These are phyloP conservation scores for Paracorniculantispora psalliotae DNA, from an alignment of 2,329 filamentous ascomycete genomes.

Conservation along the genomic window DNA sequence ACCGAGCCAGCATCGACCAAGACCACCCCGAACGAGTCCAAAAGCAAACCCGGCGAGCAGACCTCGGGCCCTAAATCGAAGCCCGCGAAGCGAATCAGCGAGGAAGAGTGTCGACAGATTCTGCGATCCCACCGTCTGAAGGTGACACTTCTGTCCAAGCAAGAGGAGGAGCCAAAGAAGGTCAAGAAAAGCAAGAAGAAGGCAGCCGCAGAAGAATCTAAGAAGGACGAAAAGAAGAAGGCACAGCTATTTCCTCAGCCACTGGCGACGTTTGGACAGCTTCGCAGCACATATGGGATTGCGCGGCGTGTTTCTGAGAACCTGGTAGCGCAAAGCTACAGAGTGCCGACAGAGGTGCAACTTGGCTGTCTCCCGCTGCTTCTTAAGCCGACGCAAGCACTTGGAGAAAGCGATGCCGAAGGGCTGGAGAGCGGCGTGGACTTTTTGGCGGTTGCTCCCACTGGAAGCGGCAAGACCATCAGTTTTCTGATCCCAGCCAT, in stretches of 20 bases:
- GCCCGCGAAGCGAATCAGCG: slow-evolving; percentile 43
- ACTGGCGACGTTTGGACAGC: slow-evolving; percentile 68
- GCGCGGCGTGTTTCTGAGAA: slow-evolving; percentile 72
- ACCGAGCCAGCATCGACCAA: slow-evolving; percentile 22
- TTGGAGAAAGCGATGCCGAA: slow-evolving; percentile 31
- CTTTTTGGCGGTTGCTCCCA: slow-evolving; percentile 85
- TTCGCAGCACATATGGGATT: slow-evolving; percentile 68
- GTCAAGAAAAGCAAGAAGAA: slow-evolving; percentile 47
- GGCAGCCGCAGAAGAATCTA: slow-evolving; percentile 40
- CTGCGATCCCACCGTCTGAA: slow-evolving; percentile 80
- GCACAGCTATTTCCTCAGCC: slow-evolving; percentile 72
- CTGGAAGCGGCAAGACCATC: slow-evolving; percentile 93
- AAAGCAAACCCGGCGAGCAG: slow-evolving; percentile 17
- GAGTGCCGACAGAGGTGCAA: slow-evolving; percentile 88
- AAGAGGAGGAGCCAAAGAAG: slow-evolving; percentile 39
- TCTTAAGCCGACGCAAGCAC: slow-evolving; percentile 51
- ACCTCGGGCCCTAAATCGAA: slow-evolving; percentile 24
- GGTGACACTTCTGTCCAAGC: slow-evolving; percentile 65
- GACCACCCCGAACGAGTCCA: slow-evolving; percentile 18
- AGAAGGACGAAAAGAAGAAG: slow-evolving; percentile 52
- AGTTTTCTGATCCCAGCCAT: slow-evolving; percentile 87
- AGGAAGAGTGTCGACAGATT: slow-evolving; percentile 68
- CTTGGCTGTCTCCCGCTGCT: slow-evolving; percentile 79
- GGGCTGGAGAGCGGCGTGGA: slow-evolving; percentile 50
- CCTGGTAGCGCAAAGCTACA: slow-evolving; percentile 77